Conservation (phyloP, 257 asterid genomes). For the Datura wrightii region DNA sequence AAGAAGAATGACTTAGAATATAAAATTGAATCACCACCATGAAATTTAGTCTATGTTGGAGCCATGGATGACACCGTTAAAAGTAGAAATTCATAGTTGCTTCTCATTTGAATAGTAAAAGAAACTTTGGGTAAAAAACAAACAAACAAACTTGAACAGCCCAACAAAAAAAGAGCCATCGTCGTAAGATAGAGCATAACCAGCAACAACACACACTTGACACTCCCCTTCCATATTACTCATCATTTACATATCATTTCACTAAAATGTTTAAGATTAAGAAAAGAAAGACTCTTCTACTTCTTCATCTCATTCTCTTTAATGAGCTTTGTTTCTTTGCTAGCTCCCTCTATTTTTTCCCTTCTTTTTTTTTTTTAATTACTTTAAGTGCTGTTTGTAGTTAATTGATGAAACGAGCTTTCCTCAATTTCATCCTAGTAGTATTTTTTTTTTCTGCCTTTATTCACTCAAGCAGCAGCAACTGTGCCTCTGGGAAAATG, state of each 20-base stretch:
- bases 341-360: no score
- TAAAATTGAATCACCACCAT: no score
- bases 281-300: neutral
- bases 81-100: neutral
- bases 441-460: neutral
- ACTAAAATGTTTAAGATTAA: neutral
- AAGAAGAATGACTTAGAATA: no score
- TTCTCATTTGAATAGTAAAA: neutral
- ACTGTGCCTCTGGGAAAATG: slow-evolving; percentile 60
- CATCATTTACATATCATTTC: slow-evolving; percentile 11
- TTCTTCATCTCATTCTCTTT: neutral
- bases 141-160: neutral
- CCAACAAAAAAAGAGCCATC: neutral
- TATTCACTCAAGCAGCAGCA: slow-evolving; percentile 64
- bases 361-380: neutral
- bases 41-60: no score
- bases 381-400: neutral
- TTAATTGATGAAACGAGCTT: neutral
- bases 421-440: neutral
- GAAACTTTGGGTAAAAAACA: neutral
- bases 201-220: neutral
- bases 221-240: neutral
- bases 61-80: neutral
- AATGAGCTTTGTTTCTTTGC: neutral
- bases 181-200: neutral